phyloP scores from a whole-genome alignment of 2,329 filamentous ascomycete species.

The Paracorniculantispora psalliotae region DNA sequence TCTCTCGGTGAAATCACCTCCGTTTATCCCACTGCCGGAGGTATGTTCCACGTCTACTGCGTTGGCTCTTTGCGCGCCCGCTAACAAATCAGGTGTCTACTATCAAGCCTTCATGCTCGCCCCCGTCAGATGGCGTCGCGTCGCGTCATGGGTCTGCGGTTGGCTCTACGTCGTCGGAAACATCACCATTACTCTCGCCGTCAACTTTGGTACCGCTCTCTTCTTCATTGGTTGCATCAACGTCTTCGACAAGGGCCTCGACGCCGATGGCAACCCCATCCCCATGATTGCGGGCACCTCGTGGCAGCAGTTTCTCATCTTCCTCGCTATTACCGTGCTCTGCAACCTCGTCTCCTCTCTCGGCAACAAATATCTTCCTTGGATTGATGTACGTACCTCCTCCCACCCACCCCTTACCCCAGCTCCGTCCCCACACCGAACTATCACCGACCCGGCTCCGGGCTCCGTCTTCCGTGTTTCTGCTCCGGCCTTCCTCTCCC shows the following conservation, averaged over 20 bases:
- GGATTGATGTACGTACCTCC: conserved; percentile 57
- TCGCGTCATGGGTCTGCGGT: conserved; percentile 66
- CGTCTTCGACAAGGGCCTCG: conserved; percentile 45
- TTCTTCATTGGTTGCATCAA: conserved; percentile 53
- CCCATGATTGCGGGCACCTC: conserved; percentile 42
- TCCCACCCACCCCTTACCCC: too few relatives aligned
- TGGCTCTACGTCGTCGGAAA: conserved; percentile 77
- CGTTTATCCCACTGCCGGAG: conserved; percentile 71
- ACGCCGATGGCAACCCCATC: conserved; percentile 37
- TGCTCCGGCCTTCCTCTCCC: not conserved
- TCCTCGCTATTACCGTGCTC: conserved; percentile 61
- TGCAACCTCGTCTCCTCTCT: conserved; percentile 62
- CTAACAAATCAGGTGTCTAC: conserved; percentile 49
- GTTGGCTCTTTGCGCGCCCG: not conserved
- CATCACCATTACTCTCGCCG: conserved; percentile 76
- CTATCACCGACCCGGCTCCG: conserved; percentile 7
- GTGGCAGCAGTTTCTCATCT: conserved; percentile 68
- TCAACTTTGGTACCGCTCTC: conserved; percentile 74
- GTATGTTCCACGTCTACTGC: conserved; percentile 25
- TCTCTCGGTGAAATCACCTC: conserved; percentile 71
- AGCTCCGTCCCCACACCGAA: not conserved
- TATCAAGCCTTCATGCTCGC: conserved; percentile 75
- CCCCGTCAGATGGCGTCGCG: conserved; percentile 52
- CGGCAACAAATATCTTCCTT: conserved; percentile 61
- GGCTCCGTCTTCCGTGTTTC: not conserved